Evolutionary conservation across 1,284 basidiomycete genomes (phyloP).

Genomic region (Mycena citricolor): DNA sequence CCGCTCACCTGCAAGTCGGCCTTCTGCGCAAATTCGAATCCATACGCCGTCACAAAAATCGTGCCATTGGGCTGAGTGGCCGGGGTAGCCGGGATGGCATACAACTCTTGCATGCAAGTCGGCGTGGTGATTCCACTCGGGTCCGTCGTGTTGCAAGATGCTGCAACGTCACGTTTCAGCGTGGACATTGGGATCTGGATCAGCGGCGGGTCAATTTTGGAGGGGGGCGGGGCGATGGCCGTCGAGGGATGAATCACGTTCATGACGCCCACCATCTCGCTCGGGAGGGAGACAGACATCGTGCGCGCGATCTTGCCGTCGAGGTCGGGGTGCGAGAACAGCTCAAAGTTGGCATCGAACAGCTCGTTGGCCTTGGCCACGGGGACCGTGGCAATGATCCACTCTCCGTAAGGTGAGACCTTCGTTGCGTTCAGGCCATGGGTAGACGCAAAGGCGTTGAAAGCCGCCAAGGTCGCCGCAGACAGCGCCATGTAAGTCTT

Average conservation of each 20-base stretch:
- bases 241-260: conserved; percentile 44
- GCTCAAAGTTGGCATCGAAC: conserved; percentile 38
- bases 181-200: conserved; percentile 24
- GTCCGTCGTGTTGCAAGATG: conserved; percentile 36
- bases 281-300: conserved; percentile 41
- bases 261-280: conserved; percentile 38
- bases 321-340: conserved; percentile 38
- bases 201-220: conserved; percentile 23
- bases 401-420: conserved; percentile 40
- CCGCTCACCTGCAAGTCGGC: conserved; percentile 42
- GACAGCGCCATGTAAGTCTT: conserved; percentile 38
- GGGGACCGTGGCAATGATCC: conserved; percentile 41
- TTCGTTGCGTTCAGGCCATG: conserved; percentile 35
- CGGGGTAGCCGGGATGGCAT: conserved; percentile 39
- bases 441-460: conserved; percentile 43
- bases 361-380: conserved; percentile 43
- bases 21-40: conserved; percentile 40
- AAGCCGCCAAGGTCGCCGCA: conserved; percentile 35
- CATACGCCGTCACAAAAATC: conserved; percentile 41
- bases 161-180: conserved; percentile 24
- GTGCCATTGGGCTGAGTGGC: conserved; percentile 35
- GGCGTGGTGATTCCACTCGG: conserved; percentile 45
- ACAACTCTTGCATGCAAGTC: conserved; percentile 41
- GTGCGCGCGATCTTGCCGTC: conserved; percentile 40
- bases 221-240: conserved; percentile 30